These are phyloP conservation scores for Globisporangium canariense DNA, from an alignment of 352 stramenopile genomes.

Conservation along the genomic window DNA sequence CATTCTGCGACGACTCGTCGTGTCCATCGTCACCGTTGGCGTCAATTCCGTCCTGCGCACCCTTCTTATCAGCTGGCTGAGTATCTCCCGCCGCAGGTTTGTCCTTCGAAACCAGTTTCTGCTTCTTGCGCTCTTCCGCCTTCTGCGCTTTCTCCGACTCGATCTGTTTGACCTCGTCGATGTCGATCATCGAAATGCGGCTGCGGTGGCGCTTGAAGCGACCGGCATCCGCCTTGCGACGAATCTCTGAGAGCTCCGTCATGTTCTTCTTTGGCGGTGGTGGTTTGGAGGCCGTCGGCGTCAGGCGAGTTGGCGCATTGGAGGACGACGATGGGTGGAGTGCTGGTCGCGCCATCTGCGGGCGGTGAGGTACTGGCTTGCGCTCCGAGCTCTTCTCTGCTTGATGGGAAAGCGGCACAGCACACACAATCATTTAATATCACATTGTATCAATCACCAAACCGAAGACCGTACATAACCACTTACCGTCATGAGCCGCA, in stretches of 20 bases:
- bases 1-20: slow-evolving; percentile 1
- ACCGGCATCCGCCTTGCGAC: slow-evolving; percentile 75
- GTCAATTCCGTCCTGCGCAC: neutral
- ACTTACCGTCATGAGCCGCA: slow-evolving; percentile 17
- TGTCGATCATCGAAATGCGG: slow-evolving; percentile 87
- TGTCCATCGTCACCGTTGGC: slow-evolving; percentile 8
- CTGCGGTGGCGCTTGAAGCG: slow-evolving; percentile 81
- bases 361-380: slow-evolving; percentile 46
- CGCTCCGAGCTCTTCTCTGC: slow-evolving; percentile 18
- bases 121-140: slow-evolving; percentile 78
- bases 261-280: slow-evolving; percentile 62
- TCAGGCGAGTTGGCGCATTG: slow-evolving; percentile 24
- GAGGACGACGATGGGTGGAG: slow-evolving; percentile 21
- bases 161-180: slow-evolving; percentile 88
- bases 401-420: neutral
- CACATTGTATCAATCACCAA: neutral
- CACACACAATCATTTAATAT: neutral
- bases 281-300: slow-evolving; percentile 23
- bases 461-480: neutral
- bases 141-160: slow-evolving; percentile 83
- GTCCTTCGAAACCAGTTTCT: slow-evolving; percentile 45
- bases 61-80: slow-evolving; percentile 7
- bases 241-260: slow-evolving; percentile 76
- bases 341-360: slow-evolving; percentile 37
- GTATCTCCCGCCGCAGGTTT: slow-evolving; percentile 11